phyloP scores from a whole-genome alignment of 2,329 filamentous ascomycete species.

The Trichoderma guizhouense region DNA sequence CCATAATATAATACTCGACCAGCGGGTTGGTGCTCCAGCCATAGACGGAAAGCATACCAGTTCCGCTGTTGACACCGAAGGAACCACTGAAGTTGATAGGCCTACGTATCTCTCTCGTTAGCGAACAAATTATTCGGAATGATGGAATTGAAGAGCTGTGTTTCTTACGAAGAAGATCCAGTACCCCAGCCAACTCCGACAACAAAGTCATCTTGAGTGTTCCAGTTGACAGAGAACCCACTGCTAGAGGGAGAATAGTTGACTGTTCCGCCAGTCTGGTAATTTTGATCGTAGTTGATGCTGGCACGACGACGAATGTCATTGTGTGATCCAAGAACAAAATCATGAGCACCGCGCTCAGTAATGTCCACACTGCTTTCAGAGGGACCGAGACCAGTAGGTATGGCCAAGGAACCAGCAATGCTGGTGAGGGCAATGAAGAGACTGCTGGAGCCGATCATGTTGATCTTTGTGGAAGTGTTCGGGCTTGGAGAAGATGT shows the following conservation, averaged over 20 bases:
- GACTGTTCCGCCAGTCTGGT: constrained; percentile 21
- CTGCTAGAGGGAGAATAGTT: constrained; percentile 18
- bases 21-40: constrained; percentile 38
- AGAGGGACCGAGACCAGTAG: neutral
- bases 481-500: neutral
- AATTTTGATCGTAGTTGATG: constrained; percentile 23
- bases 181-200: constrained; percentile 21
- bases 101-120: neutral
- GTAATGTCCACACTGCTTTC: neutral
- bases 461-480: neutral
- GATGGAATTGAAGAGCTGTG: neutral
- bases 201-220: constrained; percentile 21
- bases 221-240: constrained; percentile 21
- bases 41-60: constrained; percentile 38
- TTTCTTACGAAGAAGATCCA: constrained; percentile 11
- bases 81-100: constrained; percentile 12
- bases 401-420: neutral
- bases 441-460: neutral
- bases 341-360: constrained; percentile 8
- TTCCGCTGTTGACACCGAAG: constrained; percentile 25
- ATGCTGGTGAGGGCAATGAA: neutral
- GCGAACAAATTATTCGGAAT: neutral
- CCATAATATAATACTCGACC: constrained; percentile 39
- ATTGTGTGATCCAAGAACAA: constrained; percentile 8
- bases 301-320: constrained; percentile 1